These are phyloP conservation scores for Penicillium sp. DNA, from an alignment of 2,329 filamentous ascomycete genomes.

Conservation along the genomic window DNA sequence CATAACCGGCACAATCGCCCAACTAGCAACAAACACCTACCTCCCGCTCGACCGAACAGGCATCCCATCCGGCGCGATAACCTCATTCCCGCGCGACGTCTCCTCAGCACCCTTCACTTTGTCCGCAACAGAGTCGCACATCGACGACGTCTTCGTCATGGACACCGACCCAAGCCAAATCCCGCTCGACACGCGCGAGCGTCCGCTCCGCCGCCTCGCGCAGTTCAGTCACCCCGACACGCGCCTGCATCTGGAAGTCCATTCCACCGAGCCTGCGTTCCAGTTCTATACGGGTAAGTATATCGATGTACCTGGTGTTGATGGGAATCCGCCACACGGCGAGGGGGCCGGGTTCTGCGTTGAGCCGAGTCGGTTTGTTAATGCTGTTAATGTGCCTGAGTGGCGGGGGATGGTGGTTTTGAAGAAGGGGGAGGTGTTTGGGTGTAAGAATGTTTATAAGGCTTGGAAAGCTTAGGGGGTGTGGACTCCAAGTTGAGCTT, in stretches of 20 bases:
- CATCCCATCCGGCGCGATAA: constrained; percentile 74
- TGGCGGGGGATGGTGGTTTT: constrained; percentile 80
- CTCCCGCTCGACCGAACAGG: constrained; percentile 73
- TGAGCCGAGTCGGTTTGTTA: constrained; percentile 88
- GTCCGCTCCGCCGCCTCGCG: constrained; percentile 69
- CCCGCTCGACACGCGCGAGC: constrained; percentile 67
- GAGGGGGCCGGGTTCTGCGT: constrained; percentile 82
- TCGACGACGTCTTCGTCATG: constrained; percentile 90
- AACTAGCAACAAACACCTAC: constrained; percentile 64
- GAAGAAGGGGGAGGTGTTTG: constrained; percentile 84
- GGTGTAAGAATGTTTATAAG: constrained; percentile 79
- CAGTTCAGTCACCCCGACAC: constrained; percentile 74
- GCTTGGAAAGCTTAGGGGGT: constrained; percentile 68
- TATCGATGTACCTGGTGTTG: constrained; percentile 72
- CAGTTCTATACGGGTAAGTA: constrained; percentile 94
- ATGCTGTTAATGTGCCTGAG: constrained; percentile 79
- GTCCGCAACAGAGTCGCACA: constrained; percentile 69
- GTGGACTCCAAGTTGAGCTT: too few relatives aligned
- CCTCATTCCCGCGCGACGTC: constrained; percentile 65
- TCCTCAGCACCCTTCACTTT: constrained; percentile 72
- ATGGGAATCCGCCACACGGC: constrained; percentile 64
- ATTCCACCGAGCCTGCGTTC: constrained; percentile 92
- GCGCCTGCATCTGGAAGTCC: constrained; percentile 80
- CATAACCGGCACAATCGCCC: constrained; percentile 65
- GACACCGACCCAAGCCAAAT: constrained; percentile 64